Evolutionary conservation across 345 rosid species (phyloP).

Genomic region (Excoecaria agallocha): DNA sequence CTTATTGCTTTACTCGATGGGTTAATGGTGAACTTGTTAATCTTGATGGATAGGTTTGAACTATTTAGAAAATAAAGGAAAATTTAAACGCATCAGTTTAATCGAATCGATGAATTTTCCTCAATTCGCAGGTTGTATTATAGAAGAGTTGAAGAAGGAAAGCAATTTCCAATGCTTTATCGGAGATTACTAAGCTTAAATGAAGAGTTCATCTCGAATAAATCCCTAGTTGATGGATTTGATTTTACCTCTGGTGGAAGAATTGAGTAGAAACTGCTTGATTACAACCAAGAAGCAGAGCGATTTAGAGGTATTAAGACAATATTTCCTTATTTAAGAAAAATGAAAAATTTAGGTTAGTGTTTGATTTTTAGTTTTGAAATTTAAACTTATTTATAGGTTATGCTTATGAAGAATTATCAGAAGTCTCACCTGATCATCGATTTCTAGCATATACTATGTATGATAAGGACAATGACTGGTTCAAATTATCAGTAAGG

Average conservation of each 20-base stretch:
- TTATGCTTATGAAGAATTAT: slow-evolving; percentile 90
- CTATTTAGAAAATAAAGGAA: neutral
- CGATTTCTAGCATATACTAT: slow-evolving; percentile 91
- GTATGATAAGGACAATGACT: slow-evolving; percentile 94
- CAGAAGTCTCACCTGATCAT: slow-evolving; percentile 89
- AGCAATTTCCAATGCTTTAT: slow-evolving; percentile 80
- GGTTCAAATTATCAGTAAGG: slow-evolving; percentile 71
- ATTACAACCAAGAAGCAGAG: slow-evolving; percentile 91
- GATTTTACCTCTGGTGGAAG: slow-evolving; percentile 81
- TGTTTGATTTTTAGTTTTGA: slow-evolving; percentile 6
- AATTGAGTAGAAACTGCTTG: slow-evolving; percentile 93
- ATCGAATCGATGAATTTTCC: slow-evolving; percentile 12
- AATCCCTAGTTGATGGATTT: slow-evolving; percentile 73
- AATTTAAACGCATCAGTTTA: neutral
- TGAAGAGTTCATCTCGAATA: slow-evolving; percentile 77
- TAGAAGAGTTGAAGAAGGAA: slow-evolving; percentile 88
- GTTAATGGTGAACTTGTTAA: no score
- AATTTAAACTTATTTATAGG: slow-evolving; percentile 37
- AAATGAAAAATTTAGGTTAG: neutral
- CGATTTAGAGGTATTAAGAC: slow-evolving; percentile 80
- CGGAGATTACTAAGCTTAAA: slow-evolving; percentile 70
- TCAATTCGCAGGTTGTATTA: slow-evolving; percentile 66
- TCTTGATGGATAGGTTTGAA: no score
- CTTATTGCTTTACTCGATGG: no score
- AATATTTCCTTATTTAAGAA: no score